Percentiles rank a stretch among this genome's conserved stretches.
These are phyloP conservation scores for Tardiomyces blankii DNA, from an alignment of 1,139 yeast species.

Conservation along the genomic window DNA sequence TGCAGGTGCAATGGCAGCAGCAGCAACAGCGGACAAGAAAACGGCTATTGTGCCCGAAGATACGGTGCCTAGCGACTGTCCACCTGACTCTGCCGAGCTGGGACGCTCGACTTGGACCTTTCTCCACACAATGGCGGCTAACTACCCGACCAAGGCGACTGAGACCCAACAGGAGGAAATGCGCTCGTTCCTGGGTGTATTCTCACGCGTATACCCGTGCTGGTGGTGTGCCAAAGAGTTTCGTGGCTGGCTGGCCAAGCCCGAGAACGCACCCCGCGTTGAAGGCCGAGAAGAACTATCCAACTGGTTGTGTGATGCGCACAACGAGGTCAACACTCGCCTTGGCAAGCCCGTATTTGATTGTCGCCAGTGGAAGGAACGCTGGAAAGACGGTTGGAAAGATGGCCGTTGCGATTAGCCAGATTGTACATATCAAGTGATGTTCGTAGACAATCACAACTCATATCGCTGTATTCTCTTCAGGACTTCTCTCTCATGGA, in stretches of 20 bases:
- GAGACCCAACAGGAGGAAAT: conserved; percentile 56
- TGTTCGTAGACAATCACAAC: too few relatives aligned
- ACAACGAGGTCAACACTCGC: conserved; percentile 77
- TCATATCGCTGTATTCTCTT: too few relatives aligned
- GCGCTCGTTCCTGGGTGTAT: conserved; percentile 54
- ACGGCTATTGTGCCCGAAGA: background rate
- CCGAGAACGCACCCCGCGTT: conserved; percentile 52
- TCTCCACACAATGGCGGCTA: conserved; percentile 82
- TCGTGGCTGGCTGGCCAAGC: conserved; percentile 42
- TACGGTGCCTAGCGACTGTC: conserved; percentile 40
- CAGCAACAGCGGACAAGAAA: background rate
- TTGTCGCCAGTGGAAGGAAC: conserved; percentile 79
- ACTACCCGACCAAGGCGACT: conserved; percentile 65
- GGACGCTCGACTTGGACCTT: conserved; percentile 93
- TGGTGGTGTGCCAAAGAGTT: conserved; percentile 91
- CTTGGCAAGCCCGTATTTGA: conserved; percentile 79
- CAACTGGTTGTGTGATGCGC: conserved; percentile 89
- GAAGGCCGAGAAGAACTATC: conserved; percentile 71
- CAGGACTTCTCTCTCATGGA: too few relatives aligned
- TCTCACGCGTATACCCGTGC: conserved; percentile 84
- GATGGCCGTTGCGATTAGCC: background rate
- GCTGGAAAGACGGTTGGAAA: conserved; percentile 57
- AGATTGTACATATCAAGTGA: too few relatives aligned
- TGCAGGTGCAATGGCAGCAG: conserved; percentile 1
- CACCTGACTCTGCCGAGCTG: conserved; percentile 74